Evolutionary conservation across 148 eudicot genomes (phyloP), one percentile per base, ranked within the genome.

Genomic region (Fagopyrum tataricum): DNA sequence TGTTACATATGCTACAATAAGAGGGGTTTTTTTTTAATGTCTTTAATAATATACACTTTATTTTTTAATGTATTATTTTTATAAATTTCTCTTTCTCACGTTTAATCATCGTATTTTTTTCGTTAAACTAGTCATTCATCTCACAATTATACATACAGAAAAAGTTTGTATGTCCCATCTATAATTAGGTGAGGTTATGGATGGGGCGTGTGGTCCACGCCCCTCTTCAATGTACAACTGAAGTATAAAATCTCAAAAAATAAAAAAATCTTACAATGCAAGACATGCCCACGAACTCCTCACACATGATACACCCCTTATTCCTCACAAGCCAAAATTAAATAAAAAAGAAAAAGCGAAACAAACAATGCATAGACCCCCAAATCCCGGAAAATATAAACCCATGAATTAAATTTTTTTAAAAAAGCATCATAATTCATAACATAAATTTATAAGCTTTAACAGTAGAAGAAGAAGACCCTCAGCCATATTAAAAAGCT

Each of bases 401-500:
- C 48, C 72, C 24, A 72, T 40, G 72, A 74, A 76, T 71, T 81
- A 76, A 70, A 74, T n/a, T n/a, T n/a, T n/a, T n/a, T n/a, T n/a
- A 71, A 68, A 69, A 62, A 31, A 52, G 39, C n/a, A 48, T 8
- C 55, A 49, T 49, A 56, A 21, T 20, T 31, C 37, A 31, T 31
- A 31, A 31, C 37, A 31, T 31, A 31, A 31, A 31, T 20, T 56
- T 12, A 21, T 21, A 20, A 56, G 24, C 31, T 52, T 18, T 43
- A 78, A 79, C 80, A 81, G 81, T 80, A 71, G 75, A 31, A 70
- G 55, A 49, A 71, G 75, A 31, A 21, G 21, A 42, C 67, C 59
- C 44, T 8, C 42, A 5, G 67, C 79, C 73, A 53, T 66, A 84
- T 55, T 75, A 84, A 78, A 31, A 82, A 83, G 83, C 81, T 80